A percentile compares a stretch with the other conserved stretches of the same genome.
Conservation (phyloP, 2,329 filamentous ascomycete species). For the Pyrenophora seminiperda region DNA sequence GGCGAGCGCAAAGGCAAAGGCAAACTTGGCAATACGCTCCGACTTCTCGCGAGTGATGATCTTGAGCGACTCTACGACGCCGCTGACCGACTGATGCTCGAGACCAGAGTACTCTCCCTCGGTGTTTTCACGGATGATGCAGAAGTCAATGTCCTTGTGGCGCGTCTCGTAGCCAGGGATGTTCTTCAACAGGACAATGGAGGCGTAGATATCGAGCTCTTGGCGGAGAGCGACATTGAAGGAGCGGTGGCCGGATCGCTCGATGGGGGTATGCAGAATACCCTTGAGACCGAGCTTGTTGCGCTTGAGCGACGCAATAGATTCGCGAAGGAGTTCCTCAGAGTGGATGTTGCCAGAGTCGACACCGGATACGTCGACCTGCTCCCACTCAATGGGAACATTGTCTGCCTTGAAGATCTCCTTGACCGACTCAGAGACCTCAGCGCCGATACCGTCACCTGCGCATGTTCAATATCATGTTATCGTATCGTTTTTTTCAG, state of each 20-base stretch:
- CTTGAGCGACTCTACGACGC: conserved; percentile 98
- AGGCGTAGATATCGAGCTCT: conserved; percentile 99
- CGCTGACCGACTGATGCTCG: conserved; percentile 95
- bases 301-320: conserved; percentile 90
- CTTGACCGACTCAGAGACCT: conserved; percentile 98
- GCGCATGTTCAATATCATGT: conserved; percentile 29
- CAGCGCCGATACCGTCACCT: conserved; percentile 95
- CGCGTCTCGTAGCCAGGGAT: conserved; percentile 98
- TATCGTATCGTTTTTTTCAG: conserved; percentile 8
- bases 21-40: conserved; percentile 98
- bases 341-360: conserved; percentile 84
- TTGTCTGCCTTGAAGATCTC: conserved; percentile 99
- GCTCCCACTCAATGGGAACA: conserved; percentile 98
- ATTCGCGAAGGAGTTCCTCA: conserved; percentile 94
- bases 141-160: conserved; percentile 95
- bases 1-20: conserved; percentile 95
- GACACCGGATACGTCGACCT: conserved; percentile 92
- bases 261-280: conserved; percentile 96
- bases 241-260: conserved; percentile 94
- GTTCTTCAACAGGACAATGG: conserved; percentile 98
- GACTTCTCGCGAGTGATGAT: conserved; percentile 99
- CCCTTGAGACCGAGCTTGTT: conserved; percentile 99
- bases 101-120: conserved; percentile 99
- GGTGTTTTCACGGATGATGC: conserved; percentile 99
- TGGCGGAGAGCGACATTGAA: conserved; percentile 99